Conservation (phyloP, 805 yeast species). For the Ogataea pignaliae region DNA sequence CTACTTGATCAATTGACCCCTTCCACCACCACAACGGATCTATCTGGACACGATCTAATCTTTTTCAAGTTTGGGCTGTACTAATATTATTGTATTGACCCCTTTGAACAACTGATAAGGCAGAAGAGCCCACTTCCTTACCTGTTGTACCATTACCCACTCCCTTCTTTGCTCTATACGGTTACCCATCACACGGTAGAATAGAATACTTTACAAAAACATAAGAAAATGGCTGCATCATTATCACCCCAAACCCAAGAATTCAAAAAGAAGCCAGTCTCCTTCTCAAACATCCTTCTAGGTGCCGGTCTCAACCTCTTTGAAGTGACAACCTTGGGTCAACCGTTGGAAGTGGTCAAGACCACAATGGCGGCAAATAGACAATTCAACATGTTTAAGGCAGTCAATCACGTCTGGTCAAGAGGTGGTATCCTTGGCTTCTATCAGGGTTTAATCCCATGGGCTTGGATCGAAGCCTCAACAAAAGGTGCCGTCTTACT, state of each 20-base stretch:
- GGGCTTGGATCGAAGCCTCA: constrained; percentile 99
- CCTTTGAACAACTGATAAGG: no score
- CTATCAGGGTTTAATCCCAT: constrained; percentile 96
- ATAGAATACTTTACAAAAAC: no score
- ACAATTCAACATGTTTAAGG: constrained; percentile 57
- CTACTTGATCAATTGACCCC: no score
- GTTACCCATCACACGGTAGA: no score
- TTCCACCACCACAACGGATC: no score
- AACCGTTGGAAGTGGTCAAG: constrained; percentile 92
- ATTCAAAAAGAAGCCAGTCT: constrained; percentile 78
- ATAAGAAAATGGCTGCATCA: background rate
- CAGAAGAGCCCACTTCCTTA: no score
- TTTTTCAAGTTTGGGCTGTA: no score
- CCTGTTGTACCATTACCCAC: no score
- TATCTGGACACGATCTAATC: no score
- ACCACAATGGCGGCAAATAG: constrained; percentile 99
- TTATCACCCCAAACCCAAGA: constrained; percentile 15
- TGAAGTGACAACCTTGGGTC: constrained; percentile 93
- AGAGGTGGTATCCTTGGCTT: constrained; percentile 92
- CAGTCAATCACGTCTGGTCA: constrained; percentile 76
- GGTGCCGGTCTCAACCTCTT: constrained; percentile 93
- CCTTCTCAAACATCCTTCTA: constrained; percentile 81
- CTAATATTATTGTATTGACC: no score
- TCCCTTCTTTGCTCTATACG: no score
- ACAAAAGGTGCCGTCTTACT: constrained; percentile 96